Conservation (phyloP, 2,329 filamentous ascomycete species). For the Aspergillus sclerotialis region DNA sequence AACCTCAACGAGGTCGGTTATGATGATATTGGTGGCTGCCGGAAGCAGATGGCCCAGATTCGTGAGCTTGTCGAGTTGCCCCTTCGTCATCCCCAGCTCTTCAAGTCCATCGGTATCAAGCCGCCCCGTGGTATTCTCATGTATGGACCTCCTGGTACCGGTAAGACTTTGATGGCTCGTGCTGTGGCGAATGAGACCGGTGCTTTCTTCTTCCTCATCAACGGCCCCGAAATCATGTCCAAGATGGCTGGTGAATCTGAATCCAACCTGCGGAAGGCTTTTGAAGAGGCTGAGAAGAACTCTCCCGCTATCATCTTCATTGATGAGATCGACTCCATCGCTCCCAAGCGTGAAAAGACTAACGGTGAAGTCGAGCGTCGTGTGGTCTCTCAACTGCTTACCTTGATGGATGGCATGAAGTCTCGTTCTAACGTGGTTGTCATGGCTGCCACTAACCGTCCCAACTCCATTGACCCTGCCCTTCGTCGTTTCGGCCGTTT, state of each 20-base stretch:
- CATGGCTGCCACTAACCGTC: constrained; percentile 98
- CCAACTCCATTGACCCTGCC: constrained; percentile 96
- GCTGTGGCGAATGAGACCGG: constrained; percentile 98
- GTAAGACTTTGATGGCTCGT: constrained; percentile 98
- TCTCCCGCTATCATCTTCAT: constrained; percentile 99
- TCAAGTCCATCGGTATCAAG: constrained; percentile 99
- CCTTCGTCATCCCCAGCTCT: constrained; percentile 92
- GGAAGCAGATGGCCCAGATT: constrained; percentile 99
- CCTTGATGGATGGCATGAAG: constrained; percentile 99
- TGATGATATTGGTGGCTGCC: constrained; percentile 97
- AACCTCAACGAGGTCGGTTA: constrained; percentile 99
- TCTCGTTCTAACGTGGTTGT: constrained; percentile 96
- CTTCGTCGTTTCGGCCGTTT: constrained; percentile 97
- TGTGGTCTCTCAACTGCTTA: constrained; percentile 93
- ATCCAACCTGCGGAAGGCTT: constrained; percentile 97
- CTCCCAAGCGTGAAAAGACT: constrained; percentile 99
- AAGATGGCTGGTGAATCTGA: constrained; percentile 99
- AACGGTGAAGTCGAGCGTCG: constrained; percentile 98
- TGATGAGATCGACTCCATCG: constrained; percentile 98
- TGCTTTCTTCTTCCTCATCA: constrained; percentile 99
- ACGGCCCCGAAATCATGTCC: constrained; percentile 99
- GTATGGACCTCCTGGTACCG: constrained; percentile 93
- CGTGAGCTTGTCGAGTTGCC: constrained; percentile 97
- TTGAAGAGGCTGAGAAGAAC: constrained; percentile 99
- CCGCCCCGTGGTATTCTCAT: constrained; percentile 96